Percentiles rank a stretch among this genome's conserved stretches.
Evolutionary conservation across 768 basidiomycete genomes (phyloP).

Genomic region (Kondoa subrosea): DNA sequence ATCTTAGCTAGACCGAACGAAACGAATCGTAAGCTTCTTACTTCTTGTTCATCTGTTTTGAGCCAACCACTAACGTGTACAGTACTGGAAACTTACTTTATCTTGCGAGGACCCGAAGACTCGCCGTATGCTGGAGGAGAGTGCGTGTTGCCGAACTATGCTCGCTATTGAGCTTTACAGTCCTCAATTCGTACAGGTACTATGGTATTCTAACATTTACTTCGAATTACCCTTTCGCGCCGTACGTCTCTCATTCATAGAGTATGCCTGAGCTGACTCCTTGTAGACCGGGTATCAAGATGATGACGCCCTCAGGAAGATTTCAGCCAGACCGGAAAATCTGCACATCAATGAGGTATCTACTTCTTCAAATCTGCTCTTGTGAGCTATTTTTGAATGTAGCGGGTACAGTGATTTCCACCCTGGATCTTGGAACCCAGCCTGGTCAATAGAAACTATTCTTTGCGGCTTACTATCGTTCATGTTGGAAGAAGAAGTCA

Average conservation of each 20-base stretch:
- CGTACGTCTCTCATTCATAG: background rate
- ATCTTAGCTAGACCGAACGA: conserved; percentile 1
- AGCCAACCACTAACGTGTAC: background rate
- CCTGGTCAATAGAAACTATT: conserved; percentile 87
- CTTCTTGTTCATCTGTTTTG: background rate
- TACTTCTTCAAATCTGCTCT: background rate
- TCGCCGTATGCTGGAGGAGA: conserved; percentile 81
- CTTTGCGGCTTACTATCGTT: conserved; percentile 62
- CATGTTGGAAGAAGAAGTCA: conserved; percentile 93
- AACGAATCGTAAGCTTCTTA: background rate
- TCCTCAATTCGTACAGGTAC: background rate
- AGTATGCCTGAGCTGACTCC: background rate
- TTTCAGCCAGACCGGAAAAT: conserved; percentile 56
- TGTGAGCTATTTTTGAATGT: too few relatives aligned
- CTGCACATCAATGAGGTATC: conserved; percentile 61
- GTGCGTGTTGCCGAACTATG: conserved; percentile 31
- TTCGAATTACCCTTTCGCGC: conserved; percentile 18
- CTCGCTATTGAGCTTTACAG: background rate
- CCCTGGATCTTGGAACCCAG: conserved; percentile 83
- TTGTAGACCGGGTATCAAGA: conserved; percentile 37
- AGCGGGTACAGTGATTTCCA: conserved; percentile 55
- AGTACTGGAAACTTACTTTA: conserved; percentile 23
- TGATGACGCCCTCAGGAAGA: conserved; percentile 77
- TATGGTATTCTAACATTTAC: conserved; percentile 17
- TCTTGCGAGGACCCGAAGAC: conserved; percentile 73